These are phyloP conservation scores for Monilinia fructigena DNA, from an alignment of 2,329 filamentous ascomycete genomes.

Conservation along the genomic window DNA sequence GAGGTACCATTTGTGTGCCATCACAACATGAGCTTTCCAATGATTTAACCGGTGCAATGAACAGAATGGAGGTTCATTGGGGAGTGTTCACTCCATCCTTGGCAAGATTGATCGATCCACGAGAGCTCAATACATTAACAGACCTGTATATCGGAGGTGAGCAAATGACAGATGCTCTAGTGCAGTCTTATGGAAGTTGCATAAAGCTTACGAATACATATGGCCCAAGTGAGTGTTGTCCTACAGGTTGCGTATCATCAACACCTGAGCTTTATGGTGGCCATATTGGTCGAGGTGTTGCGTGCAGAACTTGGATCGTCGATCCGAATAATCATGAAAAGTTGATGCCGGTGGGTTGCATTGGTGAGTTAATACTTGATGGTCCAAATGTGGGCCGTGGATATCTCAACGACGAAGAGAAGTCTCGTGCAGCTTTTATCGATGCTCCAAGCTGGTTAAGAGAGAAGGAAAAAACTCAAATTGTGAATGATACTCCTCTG, in stretches of 20 bases:
- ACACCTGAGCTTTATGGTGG: neutral
- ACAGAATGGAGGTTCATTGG: constrained; percentile 29
- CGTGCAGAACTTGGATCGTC: constrained; percentile 8
- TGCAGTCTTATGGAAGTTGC: constrained; percentile 31
- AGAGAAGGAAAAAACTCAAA: constrained; percentile 23
- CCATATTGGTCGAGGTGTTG: constrained; percentile 38
- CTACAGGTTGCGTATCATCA: neutral
- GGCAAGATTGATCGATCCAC: constrained; percentile 9
- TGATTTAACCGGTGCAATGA: constrained; percentile 39
- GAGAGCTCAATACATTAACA: neutral
- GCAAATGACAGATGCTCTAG: neutral
- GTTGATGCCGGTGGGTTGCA: constrained; percentile 43
- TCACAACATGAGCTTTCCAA: constrained; percentile 43
- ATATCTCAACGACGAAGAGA: constrained; percentile 56
- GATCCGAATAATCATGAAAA: constrained; percentile 8
- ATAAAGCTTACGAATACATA: constrained; percentile 22
- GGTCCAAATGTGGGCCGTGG: constrained; percentile 58
- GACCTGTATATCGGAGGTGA: constrained; percentile 4
- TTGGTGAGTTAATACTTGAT: constrained; percentile 45
- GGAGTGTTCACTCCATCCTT: constrained; percentile 31
- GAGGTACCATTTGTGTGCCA: constrained; percentile 44
- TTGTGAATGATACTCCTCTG: constrained; percentile 32
- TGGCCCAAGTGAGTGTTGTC: constrained; percentile 22
- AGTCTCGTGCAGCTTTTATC: constrained; percentile 54
- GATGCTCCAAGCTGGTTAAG: constrained; percentile 45